A percentile compares a stretch with the other conserved stretches of the same genome.
Conservation (phyloP, 2,329 filamentous ascomycete genomes). For the Xylariaceae sp. region DNA sequence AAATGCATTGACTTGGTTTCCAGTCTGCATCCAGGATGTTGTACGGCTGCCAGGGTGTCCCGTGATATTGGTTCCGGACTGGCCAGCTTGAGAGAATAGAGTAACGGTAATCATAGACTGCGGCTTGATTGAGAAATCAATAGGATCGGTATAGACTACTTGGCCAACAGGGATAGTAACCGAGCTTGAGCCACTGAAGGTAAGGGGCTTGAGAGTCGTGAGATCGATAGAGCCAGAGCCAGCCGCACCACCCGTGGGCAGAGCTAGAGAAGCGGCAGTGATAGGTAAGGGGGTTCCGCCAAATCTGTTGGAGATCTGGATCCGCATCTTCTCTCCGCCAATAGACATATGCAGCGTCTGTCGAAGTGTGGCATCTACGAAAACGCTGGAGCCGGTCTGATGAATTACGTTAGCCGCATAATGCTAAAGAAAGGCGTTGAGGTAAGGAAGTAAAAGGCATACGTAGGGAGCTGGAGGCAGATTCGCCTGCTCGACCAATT, state of each 20-base stretch:
- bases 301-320: slow-evolving; percentile 64
- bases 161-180: slow-evolving; percentile 54
- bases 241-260: slow-evolving; percentile 50
- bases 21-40: slow-evolving; percentile 55
- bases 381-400: slow-evolving; percentile 43
- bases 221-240: slow-evolving; percentile 51
- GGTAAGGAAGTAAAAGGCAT: too few species aligned
- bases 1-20: slow-evolving; percentile 50
- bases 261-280: slow-evolving; percentile 53
- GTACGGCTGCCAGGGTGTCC: slow-evolving; percentile 63
- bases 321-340: slow-evolving; percentile 51
- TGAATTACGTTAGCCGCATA: slow-evolving; percentile 12
- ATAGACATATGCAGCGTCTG: slow-evolving; percentile 62
- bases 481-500: slow-evolving; percentile 59
- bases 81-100: slow-evolving; percentile 55
- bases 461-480: slow-evolving; percentile 59
- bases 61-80: slow-evolving; percentile 54
- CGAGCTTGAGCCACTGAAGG: slow-evolving; percentile 52
- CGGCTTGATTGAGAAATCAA: slow-evolving; percentile 49
- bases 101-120: slow-evolving; percentile 54
- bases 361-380: slow-evolving; percentile 60
- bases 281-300: slow-evolving; percentile 57
- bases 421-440: too few species aligned
- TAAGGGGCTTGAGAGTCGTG: slow-evolving; percentile 48
- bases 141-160: slow-evolving; percentile 57